Evolutionary conservation across 805 yeast species (phyloP).

Genomic region (Candida taoyuanica): DNA sequence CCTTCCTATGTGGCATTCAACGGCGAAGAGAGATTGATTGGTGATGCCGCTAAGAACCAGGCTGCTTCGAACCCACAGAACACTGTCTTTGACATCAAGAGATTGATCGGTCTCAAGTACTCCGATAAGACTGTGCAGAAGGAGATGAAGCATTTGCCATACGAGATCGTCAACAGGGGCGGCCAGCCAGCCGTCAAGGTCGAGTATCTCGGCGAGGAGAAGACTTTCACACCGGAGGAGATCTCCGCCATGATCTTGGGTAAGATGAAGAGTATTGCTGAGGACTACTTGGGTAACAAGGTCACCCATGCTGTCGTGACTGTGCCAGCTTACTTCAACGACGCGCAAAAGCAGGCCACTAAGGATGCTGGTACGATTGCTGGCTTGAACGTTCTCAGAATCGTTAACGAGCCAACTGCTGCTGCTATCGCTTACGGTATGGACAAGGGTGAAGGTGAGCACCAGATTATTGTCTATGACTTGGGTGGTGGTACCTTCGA

Average conservation of each 20-base stretch:
- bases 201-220: slow-evolving; percentile 65
- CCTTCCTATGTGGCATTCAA: slow-evolving; percentile 94
- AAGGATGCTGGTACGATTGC: slow-evolving; percentile 93
- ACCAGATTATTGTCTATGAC: slow-evolving; percentile 87
- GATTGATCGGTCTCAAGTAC: slow-evolving; percentile 84
- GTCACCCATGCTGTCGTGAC: slow-evolving; percentile 91
- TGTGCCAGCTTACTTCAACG: slow-evolving; percentile 90
- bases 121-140: slow-evolving; percentile 71
- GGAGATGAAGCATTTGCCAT: slow-evolving; percentile 83
- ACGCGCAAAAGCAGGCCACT: slow-evolving; percentile 92
- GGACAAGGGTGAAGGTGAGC: slow-evolving; percentile 76
- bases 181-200: slow-evolving; percentile 86
- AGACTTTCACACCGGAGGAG: slow-evolving; percentile 86
- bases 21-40: slow-evolving; percentile 86
- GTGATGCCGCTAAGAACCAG: slow-evolving; percentile 96
- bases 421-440: slow-evolving; percentile 97
- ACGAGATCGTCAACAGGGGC: slow-evolving; percentile 57
- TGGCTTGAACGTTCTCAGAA: slow-evolving; percentile 82
- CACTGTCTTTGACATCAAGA: slow-evolving; percentile 87
- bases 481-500: slow-evolving; percentile 98
- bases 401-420: slow-evolving; percentile 93
- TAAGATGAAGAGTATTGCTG: slow-evolving; percentile 91
- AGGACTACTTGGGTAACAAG: slow-evolving; percentile 78
- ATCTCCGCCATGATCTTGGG: slow-evolving; percentile 87
- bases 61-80: slow-evolving; percentile 84